phyloP scores from a whole-genome alignment of 345 rosid species.

The Pugionium dolabratum region DNA sequence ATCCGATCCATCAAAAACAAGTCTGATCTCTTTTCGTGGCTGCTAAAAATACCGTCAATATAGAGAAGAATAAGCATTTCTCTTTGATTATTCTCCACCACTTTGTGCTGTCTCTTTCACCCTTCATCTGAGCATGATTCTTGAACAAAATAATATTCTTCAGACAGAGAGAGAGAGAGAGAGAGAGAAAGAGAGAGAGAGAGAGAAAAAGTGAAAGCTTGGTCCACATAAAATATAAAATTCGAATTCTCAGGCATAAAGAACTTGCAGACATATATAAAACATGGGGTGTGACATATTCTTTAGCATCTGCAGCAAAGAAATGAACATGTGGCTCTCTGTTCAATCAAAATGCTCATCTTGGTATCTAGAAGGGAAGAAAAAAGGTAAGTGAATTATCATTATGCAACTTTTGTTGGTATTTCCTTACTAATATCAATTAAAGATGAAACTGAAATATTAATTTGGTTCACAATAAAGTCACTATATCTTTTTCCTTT shows the following conservation, averaged over 20 bases:
- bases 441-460: background rate
- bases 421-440: background rate
- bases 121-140: slow-evolving; percentile 34
- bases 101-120: slow-evolving; percentile 28
- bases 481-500: slow-evolving; percentile 21
- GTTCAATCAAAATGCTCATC: slow-evolving; percentile 31
- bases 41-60: slow-evolving; percentile 26
- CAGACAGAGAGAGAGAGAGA: background rate
- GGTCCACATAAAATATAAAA: slow-evolving; percentile 29
- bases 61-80: slow-evolving; percentile 37
- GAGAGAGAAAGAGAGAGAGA: slow-evolving; percentile 10
- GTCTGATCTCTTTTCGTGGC: slow-evolving; percentile 15
- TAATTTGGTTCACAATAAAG: slow-evolving; percentile 25
- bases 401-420: slow-evolving; percentile 28
- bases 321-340: slow-evolving; percentile 29
- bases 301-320: slow-evolving; percentile 39
- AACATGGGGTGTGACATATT: slow-evolving; percentile 14
- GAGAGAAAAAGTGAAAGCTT: slow-evolving; percentile 17
- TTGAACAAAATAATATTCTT: slow-evolving; percentile 31
- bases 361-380: slow-evolving; percentile 36
- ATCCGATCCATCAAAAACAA: slow-evolving; percentile 16
- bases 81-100: slow-evolving; percentile 36
- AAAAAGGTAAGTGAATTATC: slow-evolving; percentile 28
- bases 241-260: slow-evolving; percentile 24
- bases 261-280: slow-evolving; percentile 17